Conservation (phyloP, 345 rosid genomes). For the Pugionium cornutum region DNA sequence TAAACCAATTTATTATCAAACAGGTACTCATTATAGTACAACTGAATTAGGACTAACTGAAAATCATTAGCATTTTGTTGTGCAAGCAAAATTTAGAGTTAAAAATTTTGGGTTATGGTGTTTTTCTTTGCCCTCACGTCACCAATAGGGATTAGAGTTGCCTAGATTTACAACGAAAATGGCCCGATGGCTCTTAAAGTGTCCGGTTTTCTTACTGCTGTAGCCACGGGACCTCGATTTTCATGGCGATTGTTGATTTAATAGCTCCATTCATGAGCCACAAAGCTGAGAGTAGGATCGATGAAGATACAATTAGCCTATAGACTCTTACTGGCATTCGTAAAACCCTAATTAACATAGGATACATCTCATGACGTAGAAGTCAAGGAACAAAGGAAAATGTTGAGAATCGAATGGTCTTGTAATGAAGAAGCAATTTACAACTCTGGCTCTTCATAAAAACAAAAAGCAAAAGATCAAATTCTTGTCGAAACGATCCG, state of each 20-base stretch:
- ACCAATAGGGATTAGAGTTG: constrained; percentile 56
- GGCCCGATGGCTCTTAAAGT: constrained; percentile 53
- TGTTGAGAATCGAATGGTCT: not conserved
- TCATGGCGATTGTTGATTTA: constrained; percentile 66
- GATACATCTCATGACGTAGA: no score
- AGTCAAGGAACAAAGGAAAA: no score
- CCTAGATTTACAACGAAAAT: constrained; percentile 47
- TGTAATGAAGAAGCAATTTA: not conserved
- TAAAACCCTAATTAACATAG: no score
- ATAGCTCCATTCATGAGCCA: constrained; percentile 51
- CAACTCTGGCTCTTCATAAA: constrained; percentile 35
- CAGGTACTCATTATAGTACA: no score
- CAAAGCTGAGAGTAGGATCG: constrained; percentile 37
- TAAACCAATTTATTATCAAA: no score
- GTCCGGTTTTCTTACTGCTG: constrained; percentile 55
- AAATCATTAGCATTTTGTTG: not conserved
- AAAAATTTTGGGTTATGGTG: constrained; percentile 43
- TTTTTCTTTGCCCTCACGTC: constrained; percentile 59
- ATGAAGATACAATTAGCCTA: constrained; percentile 40
- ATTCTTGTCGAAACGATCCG: constrained; percentile 34
- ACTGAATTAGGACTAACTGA: no score
- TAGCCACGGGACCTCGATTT: constrained; percentile 50
- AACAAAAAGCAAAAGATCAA: constrained; percentile 20
- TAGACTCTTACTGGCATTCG: not conserved
- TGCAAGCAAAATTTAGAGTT: constrained; percentile 45